Evolutionary conservation across 2,329 filamentous ascomycete genomes (phyloP).

Genomic region (Phialocephala sp.): DNA sequence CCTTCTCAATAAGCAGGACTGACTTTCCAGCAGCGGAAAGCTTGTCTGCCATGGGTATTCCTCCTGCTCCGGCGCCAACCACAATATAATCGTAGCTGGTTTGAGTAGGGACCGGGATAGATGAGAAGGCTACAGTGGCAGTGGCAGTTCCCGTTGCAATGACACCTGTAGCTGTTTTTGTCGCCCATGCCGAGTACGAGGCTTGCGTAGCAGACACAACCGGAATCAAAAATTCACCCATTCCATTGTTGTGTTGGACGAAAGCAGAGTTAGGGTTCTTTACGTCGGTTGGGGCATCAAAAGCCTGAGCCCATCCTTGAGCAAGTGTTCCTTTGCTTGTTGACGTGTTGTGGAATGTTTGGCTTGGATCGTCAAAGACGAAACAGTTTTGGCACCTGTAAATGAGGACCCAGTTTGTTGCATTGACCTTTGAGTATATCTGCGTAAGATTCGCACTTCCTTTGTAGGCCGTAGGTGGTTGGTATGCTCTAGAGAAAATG

Average conservation of each 20-base stretch:
- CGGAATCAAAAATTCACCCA: conserved; percentile 57
- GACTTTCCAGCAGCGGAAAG: conserved; percentile 68
- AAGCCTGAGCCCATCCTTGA: conserved; percentile 62
- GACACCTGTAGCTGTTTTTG: conserved; percentile 37
- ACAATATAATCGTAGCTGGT: conserved; percentile 61
- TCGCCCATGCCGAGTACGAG: conserved; percentile 44
- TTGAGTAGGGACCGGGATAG: conserved; percentile 49
- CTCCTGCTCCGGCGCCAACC: conserved; percentile 59
- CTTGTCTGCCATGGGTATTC: conserved; percentile 59
- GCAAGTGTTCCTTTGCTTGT: conserved; percentile 53
- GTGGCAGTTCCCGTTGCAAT: conserved; percentile 35
- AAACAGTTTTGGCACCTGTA: conserved; percentile 68
- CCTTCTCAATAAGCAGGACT: conserved; percentile 67
- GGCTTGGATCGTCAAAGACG: conserved; percentile 56
- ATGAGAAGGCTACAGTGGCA: conserved; percentile 40
- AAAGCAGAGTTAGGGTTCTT: conserved; percentile 52
- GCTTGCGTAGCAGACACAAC: conserved; percentile 51
- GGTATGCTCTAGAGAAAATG: conserved; percentile 48
- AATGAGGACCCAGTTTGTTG: conserved; percentile 63
- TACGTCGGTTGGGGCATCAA: conserved; percentile 46
- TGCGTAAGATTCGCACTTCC: conserved; percentile 67
- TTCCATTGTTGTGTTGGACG: conserved; percentile 60
- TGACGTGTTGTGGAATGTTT: conserved; percentile 47
- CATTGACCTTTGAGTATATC: conserved; percentile 62
- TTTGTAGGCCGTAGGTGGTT: conserved; percentile 61